These are phyloP conservation scores for Eruca vesicaria DNA, from an alignment of 441 rosid genomes.

Conservation along the genomic window DNA sequence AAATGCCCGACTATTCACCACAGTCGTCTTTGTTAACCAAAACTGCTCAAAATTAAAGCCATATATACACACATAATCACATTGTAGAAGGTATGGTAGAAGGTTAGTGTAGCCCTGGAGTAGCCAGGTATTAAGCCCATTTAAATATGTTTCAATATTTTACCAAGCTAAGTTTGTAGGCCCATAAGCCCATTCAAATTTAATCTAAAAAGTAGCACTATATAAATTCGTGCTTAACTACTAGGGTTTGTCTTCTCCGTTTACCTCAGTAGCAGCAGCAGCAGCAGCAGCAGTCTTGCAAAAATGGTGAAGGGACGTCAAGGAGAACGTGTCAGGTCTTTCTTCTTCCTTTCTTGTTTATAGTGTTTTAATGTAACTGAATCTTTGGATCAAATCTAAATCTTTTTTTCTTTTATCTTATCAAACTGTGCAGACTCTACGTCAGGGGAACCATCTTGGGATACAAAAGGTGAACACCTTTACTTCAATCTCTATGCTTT, in stretches of 20 bases:
- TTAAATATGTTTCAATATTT: neutral
- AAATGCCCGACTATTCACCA: no score
- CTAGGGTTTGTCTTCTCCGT: neutral
- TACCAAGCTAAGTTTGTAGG: neutral
- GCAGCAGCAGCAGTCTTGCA: neutral
- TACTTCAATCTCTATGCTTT: neutral
- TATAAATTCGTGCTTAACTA: neutral
- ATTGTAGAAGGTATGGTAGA: no score
- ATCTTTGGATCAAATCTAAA: neutral
- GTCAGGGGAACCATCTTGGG: constrained; percentile 88
- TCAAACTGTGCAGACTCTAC: constrained; percentile 57
- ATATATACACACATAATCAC: no score
- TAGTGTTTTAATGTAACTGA: neutral
- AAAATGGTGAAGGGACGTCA: constrained; percentile 4
- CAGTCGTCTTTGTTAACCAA: no score
- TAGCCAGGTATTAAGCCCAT: neutral
- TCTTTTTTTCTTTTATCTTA: neutral
- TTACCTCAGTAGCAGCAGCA: neutral
- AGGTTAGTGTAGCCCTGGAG: no score
- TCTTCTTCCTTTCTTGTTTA: neutral
- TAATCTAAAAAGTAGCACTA: neutral
- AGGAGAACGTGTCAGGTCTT: constrained; percentile 4
- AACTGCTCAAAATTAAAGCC: no score
- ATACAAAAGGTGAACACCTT: constrained; percentile 66
- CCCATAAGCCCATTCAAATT: neutral